Evolutionary conservation across 2,329 filamentous ascomycete species (phyloP).

Genomic region (Trichoderma polysporum): DNA sequence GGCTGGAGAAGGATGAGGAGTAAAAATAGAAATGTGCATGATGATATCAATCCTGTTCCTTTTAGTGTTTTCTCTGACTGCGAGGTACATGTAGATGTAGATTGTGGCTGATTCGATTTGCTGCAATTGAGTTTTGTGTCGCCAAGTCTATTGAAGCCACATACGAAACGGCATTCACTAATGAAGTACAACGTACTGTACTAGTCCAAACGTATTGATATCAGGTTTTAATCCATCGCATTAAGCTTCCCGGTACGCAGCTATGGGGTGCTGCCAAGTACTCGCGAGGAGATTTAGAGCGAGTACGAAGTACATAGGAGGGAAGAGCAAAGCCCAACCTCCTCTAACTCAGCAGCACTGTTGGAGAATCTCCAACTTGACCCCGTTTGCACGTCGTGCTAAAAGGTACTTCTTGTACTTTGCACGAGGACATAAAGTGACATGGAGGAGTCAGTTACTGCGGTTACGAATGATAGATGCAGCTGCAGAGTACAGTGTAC

Average conservation of each 20-base stretch:
- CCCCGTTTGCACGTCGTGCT: too few species aligned
- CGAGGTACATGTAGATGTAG: too few species aligned
- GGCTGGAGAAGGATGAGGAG: background rate
- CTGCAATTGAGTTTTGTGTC: too few species aligned
- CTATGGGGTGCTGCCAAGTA: background rate
- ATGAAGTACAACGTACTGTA: too few species aligned
- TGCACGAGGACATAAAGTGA: background rate
- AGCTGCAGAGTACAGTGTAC: background rate
- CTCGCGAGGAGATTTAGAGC: background rate
- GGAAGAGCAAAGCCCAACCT: background rate
- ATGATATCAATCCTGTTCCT: conserved; percentile 6
- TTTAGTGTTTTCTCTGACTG: background rate
- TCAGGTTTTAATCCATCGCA: background rate
- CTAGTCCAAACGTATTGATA: too few species aligned
- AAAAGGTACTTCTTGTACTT: too few species aligned
- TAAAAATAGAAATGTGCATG: conserved; percentile 9
- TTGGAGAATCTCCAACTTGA: background rate
- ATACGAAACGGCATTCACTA: too few species aligned
- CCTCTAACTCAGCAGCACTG: too few species aligned
- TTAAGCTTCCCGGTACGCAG: background rate
- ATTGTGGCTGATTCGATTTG: background rate
- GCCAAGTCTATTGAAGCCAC: background rate
- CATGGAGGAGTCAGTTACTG: background rate
- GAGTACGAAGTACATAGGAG: background rate
- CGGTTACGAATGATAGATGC: background rate